Evolutionary conservation across 2,329 filamentous ascomycete genomes (phyloP), one percentile per base, ranked within the genome.

Genomic region (Ophioceras dolichostomum): DNA sequence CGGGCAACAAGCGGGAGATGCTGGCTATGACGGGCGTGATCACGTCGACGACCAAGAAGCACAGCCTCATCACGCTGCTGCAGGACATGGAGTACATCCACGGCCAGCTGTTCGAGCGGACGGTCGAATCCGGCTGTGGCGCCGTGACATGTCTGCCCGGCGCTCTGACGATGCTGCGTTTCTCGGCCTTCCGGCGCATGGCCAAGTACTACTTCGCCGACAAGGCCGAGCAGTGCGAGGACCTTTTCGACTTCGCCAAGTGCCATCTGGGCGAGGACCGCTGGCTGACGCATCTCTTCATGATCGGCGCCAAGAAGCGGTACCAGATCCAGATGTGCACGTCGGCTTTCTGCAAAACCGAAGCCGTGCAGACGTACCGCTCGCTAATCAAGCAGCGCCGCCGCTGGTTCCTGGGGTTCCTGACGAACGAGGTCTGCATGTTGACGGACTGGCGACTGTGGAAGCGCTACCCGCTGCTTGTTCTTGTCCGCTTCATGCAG

Each of bases 21-120:
- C 68, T 96, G 52, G 89, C 89, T 37, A 95, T 95, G 86, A 96
- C 89, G 12, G 89, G 89, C 22, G 84, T 96, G 52, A 96, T 96
- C 52, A 96, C 89, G 2, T 89, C 87, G 1, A 95, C 88, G 0
- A 94, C 89, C 0, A 75, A 81, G 49, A 91, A 83, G 50, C 83
- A 93, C 56, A 86, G 82, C 47, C 65, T 96, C 39, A 84, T 96
- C 51, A 96, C 91, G 0, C 65, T 98, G 12, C 68, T 98, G 5
- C 89, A 98, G 58, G 89, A 98, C 49, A 94, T 96, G 80, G 91
- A 98, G 58, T 96, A 96, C 52, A 83, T 96, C 20, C 91, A 96
- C 57, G 91, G 89, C 5, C 91, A 98, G 57, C 71, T 96, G 4
- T 95, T 95, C 52, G 91, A 98, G 58, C 79, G 89, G 39, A 93